These are phyloP conservation scores for Tolypocladium ophioglossoides DNA, from an alignment of 2,329 filamentous ascomycete species.

Conservation along the genomic window DNA sequence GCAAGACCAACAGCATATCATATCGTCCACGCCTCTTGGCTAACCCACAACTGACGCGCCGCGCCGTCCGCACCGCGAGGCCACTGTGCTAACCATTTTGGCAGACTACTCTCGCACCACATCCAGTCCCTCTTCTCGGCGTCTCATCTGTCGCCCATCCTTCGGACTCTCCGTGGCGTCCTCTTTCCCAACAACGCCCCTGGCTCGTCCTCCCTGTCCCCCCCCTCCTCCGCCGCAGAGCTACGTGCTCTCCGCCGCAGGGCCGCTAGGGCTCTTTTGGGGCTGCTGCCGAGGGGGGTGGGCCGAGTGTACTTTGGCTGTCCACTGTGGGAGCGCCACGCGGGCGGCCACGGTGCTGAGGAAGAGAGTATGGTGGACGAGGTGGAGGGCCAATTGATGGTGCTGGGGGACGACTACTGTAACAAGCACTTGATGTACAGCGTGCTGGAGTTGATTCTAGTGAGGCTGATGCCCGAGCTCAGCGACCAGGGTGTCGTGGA, in stretches of 20 bases:
- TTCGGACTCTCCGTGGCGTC: constrained; percentile 62
- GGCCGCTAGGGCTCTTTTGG: constrained; percentile 51
- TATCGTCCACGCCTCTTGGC: background rate
- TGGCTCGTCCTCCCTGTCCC: constrained; percentile 49
- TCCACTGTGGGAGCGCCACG: constrained; percentile 12
- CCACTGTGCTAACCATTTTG: constrained; percentile 11
- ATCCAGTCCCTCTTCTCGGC: constrained; percentile 51
- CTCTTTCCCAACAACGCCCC: constrained; percentile 81
- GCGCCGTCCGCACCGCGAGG: background rate
- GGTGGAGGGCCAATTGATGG: constrained; percentile 57
- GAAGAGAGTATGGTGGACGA: constrained; percentile 37
- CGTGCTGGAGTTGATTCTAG: constrained; percentile 71
- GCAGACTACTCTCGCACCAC: constrained; percentile 48
- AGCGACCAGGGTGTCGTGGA: constrained; percentile 59
- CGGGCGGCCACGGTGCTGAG: constrained; percentile 12
- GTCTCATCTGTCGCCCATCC: constrained; percentile 52
- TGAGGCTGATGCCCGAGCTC: constrained; percentile 76
- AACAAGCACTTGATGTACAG: constrained; percentile 88
- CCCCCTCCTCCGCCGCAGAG: constrained; percentile 50
- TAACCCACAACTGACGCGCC: background rate
- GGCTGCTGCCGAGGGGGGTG: constrained; percentile 34
- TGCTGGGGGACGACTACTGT: constrained; percentile 74
- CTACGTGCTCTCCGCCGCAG: constrained; percentile 51
- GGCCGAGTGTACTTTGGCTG: constrained; percentile 40
- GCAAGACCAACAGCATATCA: background rate